A percentile compares a stretch with the other conserved stretches of the same genome.
These are phyloP conservation scores for Gardenia jasminoides DNA, from an alignment of 257 asterid species.

Conservation along the genomic window DNA sequence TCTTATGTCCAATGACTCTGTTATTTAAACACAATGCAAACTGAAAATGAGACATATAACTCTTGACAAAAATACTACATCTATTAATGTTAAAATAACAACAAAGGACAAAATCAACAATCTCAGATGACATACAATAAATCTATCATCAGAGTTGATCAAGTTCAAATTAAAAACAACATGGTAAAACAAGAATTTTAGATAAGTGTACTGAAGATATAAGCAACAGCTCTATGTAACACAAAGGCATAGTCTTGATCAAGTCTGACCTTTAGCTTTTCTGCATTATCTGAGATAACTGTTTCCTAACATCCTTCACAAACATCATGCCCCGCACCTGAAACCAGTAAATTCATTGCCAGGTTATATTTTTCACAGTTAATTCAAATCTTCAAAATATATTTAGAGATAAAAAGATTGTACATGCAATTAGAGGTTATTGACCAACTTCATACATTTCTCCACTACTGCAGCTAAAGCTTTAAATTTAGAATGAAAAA, in stretches of 20 bases:
- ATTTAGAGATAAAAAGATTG: not conserved
- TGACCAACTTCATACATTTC: not conserved
- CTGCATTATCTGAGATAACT: conserved; percentile 88
- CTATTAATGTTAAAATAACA: not conserved
- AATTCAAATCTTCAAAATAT: not conserved
- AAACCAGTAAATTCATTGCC: conserved; percentile 29
- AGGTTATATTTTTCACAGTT: conserved; percentile 9
- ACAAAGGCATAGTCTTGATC: not conserved
- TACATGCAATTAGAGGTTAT: not conserved
- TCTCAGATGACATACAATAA: not conserved
- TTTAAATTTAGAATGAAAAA: not conserved
- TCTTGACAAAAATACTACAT: not conserved
- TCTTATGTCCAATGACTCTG: conserved; percentile 71
- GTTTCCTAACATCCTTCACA: conserved; percentile 84
- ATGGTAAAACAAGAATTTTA: not conserved
- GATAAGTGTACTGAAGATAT: not conserved
- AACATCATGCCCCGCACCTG: conserved; percentile 94
- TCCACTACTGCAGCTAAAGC: not conserved
- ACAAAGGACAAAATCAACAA: not conserved
- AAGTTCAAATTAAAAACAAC: not conserved
- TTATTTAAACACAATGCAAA: conserved; percentile 6
- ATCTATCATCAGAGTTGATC: not conserved
- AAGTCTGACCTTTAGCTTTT: conserved; percentile 67
- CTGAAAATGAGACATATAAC: not conserved
- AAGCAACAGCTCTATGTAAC: not conserved